Evolutionary conservation across 768 basidiomycete genomes (phyloP), one percentile per base, ranked within the genome.

Genomic region (Xanthoconium stramineum): DNA sequence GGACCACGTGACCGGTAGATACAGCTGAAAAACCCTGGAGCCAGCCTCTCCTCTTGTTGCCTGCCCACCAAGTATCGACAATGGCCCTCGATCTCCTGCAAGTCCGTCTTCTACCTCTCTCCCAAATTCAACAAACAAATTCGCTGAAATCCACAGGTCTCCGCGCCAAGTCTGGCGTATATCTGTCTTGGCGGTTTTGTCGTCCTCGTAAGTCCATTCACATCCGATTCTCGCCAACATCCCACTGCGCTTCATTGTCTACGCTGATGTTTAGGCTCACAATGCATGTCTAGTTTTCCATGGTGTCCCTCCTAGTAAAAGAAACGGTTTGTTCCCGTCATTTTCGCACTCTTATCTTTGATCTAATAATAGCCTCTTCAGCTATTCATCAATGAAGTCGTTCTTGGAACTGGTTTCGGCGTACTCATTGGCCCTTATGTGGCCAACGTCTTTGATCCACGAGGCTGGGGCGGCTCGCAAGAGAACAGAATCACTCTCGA

Each of bases 361-460:
- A 39, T 47, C 30, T 30, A 37, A 12, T 50, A 0, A 44, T 35
- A 24, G 15, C n/a, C 7, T 19, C 38, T 28, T 15, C 49, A 91
- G 83, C 65, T 96, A 6, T 97, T 88, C 65, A 83, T 97, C 60
- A 97, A 94, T 62, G 96, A 99, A 77, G 94, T 96, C 36, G 86
- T 95, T 32, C 84, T 97, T 28, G 94, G 93, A 2, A 95, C 94
- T 0, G 78, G 79, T 0, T 86, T 85, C 55, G 76, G 78, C 1
- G 57, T 78, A 6, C 35, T 83, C 47, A 80, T 89, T 51, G 90
- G 93, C 3, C 94, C 92, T 6, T 78, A 91, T 56, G 82, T 78
- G 47, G 82, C 84, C 30, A 79, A 81, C 36, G 73, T 88, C 9
- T 91, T 95, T 70, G 74, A 93, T 62, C 94, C 94, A 7, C 79